Conservation (phyloP, 2,329 filamentous ascomycete species). For the Huntiella omanensis region DNA sequence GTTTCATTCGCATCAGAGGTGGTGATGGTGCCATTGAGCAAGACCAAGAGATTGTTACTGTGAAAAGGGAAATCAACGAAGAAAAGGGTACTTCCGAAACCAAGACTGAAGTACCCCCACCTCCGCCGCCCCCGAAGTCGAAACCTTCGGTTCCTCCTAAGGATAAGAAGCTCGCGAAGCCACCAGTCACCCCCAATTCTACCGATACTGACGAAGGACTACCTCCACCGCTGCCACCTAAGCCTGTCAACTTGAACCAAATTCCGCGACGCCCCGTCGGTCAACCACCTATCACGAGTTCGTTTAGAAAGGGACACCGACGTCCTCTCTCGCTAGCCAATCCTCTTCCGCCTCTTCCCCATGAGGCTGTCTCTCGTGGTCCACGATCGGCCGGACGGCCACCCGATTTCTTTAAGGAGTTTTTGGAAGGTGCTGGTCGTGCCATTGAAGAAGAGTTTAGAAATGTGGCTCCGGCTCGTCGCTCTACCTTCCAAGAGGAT, state of each 20-base stretch:
- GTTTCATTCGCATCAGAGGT: constrained; percentile 28
- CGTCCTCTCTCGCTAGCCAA: neutral
- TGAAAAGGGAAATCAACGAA: neutral
- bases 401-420: neutral
- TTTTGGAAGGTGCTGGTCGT: neutral
- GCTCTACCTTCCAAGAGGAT: constrained; percentile 5
- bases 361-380: neutral
- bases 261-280: neutral
- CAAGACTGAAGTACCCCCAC: neutral
- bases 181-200: neutral
- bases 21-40: constrained; percentile 28
- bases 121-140: constrained; percentile 6
- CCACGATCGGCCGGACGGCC: neutral
- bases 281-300: neutral
- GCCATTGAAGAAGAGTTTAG: constrained; percentile 2
- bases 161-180: neutral
- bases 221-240: neutral
- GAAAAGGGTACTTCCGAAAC: neutral
- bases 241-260: neutral
- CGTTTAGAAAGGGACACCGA: neutral
- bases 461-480: neutral
- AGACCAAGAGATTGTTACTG: constrained; percentile 23
- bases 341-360: neutral
- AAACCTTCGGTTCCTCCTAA: neutral
- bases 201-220: neutral